Conservation (phyloP, 768 basidiomycete genomes). For the Hebeloma cylindrosporum region DNA sequence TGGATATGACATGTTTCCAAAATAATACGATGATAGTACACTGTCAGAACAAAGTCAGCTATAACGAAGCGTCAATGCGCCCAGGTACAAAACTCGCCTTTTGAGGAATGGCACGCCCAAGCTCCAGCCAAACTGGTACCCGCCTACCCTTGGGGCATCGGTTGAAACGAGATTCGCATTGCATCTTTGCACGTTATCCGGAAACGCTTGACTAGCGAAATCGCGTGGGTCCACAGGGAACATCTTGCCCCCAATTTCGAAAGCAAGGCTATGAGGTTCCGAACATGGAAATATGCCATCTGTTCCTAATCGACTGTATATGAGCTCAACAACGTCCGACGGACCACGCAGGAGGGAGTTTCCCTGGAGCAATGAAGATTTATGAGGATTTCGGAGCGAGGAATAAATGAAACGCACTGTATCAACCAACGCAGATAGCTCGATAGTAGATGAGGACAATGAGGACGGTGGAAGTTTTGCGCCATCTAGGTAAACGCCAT, state of each 20-base stretch:
- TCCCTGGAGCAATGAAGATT: constrained; percentile 42
- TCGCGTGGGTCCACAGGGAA: constrained; percentile 81
- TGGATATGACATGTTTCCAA: constrained; percentile 69
- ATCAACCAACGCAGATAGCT: constrained; percentile 66
- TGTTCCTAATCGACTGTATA: constrained; percentile 40
- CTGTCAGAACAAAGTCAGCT: constrained; percentile 36
- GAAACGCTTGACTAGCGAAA: constrained; percentile 47
- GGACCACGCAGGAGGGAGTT: constrained; percentile 79
- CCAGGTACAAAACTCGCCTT: constrained; percentile 44
- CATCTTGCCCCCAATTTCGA: constrained; percentile 63
- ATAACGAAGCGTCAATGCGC: not conserved
- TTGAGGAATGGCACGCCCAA: constrained; percentile 77
- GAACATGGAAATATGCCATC: constrained; percentile 52
- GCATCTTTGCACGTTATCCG: constrained; percentile 44
- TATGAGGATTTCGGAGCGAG: not conserved
- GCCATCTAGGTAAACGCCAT: constrained; percentile 73
- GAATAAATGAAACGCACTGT: constrained; percentile 46
- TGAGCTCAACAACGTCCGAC: constrained; percentile 56
- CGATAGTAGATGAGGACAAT: constrained; percentile 45
- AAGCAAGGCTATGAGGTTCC: constrained; percentile 60
- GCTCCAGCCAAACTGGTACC: constrained; percentile 76
- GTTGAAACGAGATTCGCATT: constrained; percentile 56
- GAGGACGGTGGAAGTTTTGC: constrained; percentile 55
- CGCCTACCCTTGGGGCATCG: constrained; percentile 57
- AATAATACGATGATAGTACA: constrained; percentile 66